Base-by-base conservation (phyloP, 257 asterid genomes). In the Solanum ahanhuiri region DNA sequence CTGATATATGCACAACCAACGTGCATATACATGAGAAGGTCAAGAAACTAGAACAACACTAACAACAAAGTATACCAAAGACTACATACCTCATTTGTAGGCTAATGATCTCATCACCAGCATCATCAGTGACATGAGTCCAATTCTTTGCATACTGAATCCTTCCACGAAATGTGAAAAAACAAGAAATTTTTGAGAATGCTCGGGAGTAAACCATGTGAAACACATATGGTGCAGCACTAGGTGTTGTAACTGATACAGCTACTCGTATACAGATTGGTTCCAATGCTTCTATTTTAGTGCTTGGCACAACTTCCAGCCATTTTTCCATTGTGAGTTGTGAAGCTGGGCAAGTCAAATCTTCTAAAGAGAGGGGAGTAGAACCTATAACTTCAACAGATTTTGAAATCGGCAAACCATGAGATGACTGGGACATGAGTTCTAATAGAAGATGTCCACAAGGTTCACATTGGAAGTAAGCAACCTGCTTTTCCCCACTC, bases 391-490 rank as follows among this genome's bases (percentile, higher is more conserved):
- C 87, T 90, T 92, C 92, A 85, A 90, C 83, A 60, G 93, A 75
- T 85, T 94, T 93, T 72, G 89, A 63, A 75, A 88, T 67, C 7
- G 90, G 91, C 45, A 89, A 89, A 75, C 45, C 88, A 79, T 93
- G 92, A 23, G 93, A 73, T 45, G 87, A 88, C 84, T 57, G 81
- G 88, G 94, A 88, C 88, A 89, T 69, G 77, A 97, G 96, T 86
- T 95, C 98, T 82, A 95, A 90, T 86, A 90, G 75, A 75, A 97
- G 90, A 76, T 90, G 34, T 77, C 98, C 99, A 79, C 90, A 88
- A 63, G 98, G 94, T 89, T 95, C 93, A 88, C 99, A 97, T 86
- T 92, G 96, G 92, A 97, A 97, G 86, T 92, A 77, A 9, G 98
- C 98, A 66, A 95, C 98, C 90, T 94, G 95, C 84, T 97, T 97